Evolutionary conservation across 345 rosid species (phyloP), one percentile per base, ranked within the genome.

Genomic region (Salix arbutifolia): DNA sequence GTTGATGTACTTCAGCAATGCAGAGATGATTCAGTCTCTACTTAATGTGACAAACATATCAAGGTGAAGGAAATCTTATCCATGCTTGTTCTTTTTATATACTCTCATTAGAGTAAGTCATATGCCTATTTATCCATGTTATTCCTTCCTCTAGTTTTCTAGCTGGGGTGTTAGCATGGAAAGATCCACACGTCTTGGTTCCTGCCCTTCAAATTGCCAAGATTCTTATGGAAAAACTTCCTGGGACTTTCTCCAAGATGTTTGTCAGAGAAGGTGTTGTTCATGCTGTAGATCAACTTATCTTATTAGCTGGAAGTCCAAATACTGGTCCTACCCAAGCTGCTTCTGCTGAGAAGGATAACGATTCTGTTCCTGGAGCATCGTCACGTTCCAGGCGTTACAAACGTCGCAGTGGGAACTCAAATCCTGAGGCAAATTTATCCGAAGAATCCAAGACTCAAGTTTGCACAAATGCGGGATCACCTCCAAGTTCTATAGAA

Each of bases 81-180:
- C 42, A 30, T 74, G 37, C 23, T 66, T 31, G 12, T 37, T 35
- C 23, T 19, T 31, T 56, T 67, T 44, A 60, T 67, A 68, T 72
- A 37, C 71, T 37, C 31, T 19, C 33, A 28, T 53, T 1, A 68
- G 74, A 52, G 5, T 62, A 16, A 12, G 52, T 69, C 11, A 42
- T 66, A 50, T 65, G 48, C 72, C 82, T 65, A 69, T 52, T 70
- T 48, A 74, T 82, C 17, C 46, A 64, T 68, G 33, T 31, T 69
- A 35, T 78, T 79, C 77, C 64, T 60, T 77, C 42, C 74, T 80
- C 58, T 75, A 96, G 99, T 82, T 94, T 94, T 87, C 82, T 96
- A 82, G 98, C 99, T 80, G 98, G 99, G 84, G 92, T 96, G 72
- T 86, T 96, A 80, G 99, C 99, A 65, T 96, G 98, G 99, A 96